These are phyloP conservation scores for Tricholoma sp. DNA, from an alignment of 768 basidiomycete species.

Conservation along the genomic window DNA sequence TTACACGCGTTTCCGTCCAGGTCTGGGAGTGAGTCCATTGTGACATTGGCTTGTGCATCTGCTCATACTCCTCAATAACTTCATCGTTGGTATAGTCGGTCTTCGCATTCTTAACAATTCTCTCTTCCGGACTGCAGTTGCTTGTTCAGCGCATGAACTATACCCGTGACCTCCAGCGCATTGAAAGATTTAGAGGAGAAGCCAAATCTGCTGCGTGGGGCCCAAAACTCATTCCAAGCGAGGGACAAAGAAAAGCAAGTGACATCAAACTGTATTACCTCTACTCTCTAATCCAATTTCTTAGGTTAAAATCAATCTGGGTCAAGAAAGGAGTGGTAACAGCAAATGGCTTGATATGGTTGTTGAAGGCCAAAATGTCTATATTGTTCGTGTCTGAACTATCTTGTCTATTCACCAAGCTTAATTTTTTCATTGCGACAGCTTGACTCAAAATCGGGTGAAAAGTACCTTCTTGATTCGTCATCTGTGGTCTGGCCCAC, in stretches of 20 bases:
- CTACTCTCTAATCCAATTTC: slow-evolving; percentile 2
- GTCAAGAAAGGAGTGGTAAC: slow-evolving; percentile 49
- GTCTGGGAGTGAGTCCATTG: slow-evolving; percentile 56
- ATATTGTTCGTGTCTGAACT: slow-evolving; percentile 49
- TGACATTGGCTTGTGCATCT: neutral
- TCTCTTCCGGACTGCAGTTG: slow-evolving; percentile 82
- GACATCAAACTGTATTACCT: neutral
- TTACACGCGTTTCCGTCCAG: slow-evolving; percentile 94
- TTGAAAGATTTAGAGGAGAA: slow-evolving; percentile 54
- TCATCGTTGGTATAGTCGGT: slow-evolving; percentile 55
- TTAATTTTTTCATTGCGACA: slow-evolving; percentile 21
- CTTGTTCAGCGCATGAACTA: slow-evolving; percentile 76
- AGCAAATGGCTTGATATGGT: slow-evolving; percentile 72
- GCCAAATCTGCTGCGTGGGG: slow-evolving; percentile 84
- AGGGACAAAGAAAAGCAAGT: slow-evolving; percentile 65
- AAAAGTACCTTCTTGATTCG: slow-evolving; percentile 52
- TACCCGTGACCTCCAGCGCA: slow-evolving; percentile 61
- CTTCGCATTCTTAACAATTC: slow-evolving; percentile 63
- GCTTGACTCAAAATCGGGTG: slow-evolving; percentile 54
- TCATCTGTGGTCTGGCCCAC: slow-evolving; percentile 55
- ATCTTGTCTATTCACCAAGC: neutral
- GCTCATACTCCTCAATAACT: neutral
- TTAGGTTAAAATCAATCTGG: slow-evolving; percentile 71
- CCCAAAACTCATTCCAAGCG: slow-evolving; percentile 58
- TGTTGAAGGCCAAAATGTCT: slow-evolving; percentile 73